Evolutionary conservation across 1,284 basidiomycete species (phyloP), one percentile per base, ranked within the genome.

Genomic region (Cryptococcus sp.): DNA sequence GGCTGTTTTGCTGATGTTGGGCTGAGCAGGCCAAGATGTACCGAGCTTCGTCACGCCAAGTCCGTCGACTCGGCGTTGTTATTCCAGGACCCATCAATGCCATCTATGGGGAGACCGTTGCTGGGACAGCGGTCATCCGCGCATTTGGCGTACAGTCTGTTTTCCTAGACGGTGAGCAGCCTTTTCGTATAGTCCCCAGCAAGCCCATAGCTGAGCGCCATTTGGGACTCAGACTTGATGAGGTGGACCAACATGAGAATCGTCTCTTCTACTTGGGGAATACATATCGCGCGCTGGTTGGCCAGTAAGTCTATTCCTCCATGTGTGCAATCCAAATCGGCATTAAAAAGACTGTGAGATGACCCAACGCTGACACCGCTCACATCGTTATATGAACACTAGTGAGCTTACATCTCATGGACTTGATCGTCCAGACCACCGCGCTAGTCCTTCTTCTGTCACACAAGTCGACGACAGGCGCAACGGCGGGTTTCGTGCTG

Each of bases 21-120:
- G 27, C 30, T 4, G 30, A 35, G 30, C 47, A 70, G 66, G 61
- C 61, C 2, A 42, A 58, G 54, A 67, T 62, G 62, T 72, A 67
- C 48, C 40, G 66, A 13, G 62, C 62, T 11, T 38, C 64, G 1
- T 57, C 63, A 3, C 49, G 69, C 25, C 69, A 73, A 45, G 51
- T 70, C 10, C 57, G 63, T 8, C 50, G 71, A 30, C 57, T 73
- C 7, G 46, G 61, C 20, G 22, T 65, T 3, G 53, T 69, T 20
- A 58, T 67, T 15, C 67, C 66, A 13, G 71, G 71, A 19, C 61
- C 62, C 7, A 66, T 73, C 59, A 71, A 72, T 57, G 68, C 70
- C 0, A 60, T 71, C 7, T 71, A 68, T 49, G 60, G 67, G 2
- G 71, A 73, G 54, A 71, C 70, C 3, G 64, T 73, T 1, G 71